Evolutionary conservation across 176 grass and related monocot species (phyloP).

Genomic region (Aegilops tauschii): DNA sequence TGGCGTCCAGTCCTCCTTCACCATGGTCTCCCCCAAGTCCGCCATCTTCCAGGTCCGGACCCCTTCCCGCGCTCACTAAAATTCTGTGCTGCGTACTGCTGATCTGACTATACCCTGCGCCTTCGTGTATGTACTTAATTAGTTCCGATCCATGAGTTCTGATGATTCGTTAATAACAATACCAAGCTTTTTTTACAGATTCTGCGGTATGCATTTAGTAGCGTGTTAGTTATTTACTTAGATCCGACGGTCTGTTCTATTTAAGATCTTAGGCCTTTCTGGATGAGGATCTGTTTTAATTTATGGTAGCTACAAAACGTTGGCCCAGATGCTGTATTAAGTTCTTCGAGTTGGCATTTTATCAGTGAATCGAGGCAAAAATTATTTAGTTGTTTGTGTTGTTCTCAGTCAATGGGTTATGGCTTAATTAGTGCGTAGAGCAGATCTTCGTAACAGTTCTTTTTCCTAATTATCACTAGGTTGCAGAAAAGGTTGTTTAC

Average conservation of each 20-base stretch:
- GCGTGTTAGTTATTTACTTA: neutral
- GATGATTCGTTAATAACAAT: neutral
- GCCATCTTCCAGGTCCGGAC: conserved; percentile 78
- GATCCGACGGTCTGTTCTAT: neutral
- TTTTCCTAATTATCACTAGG: neutral
- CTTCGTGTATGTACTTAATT: neutral
- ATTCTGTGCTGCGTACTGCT: neutral
- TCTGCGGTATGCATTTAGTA: neutral
- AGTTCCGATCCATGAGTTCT: neutral
- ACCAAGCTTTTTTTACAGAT: neutral
- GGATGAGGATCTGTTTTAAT: neutral
- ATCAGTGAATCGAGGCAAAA: neutral
- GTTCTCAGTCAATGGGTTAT: neutral
- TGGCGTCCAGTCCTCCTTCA: conserved; percentile 85
- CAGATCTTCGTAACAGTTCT: neutral
- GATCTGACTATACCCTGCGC: neutral
- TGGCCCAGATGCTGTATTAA: neutral
- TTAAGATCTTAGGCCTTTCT: neutral
- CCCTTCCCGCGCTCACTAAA: neutral
- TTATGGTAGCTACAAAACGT: too few species aligned
- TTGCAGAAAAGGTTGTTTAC: neutral
- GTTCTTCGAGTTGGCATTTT: too few species aligned
- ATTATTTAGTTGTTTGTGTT: neutral
- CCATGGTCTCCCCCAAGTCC: conserved; percentile 73
- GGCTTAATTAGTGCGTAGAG: neutral